Evolutionary conservation across 768 basidiomycete species (phyloP), one percentile per base, ranked within the genome.

Genomic region (Boletus speciosus): DNA sequence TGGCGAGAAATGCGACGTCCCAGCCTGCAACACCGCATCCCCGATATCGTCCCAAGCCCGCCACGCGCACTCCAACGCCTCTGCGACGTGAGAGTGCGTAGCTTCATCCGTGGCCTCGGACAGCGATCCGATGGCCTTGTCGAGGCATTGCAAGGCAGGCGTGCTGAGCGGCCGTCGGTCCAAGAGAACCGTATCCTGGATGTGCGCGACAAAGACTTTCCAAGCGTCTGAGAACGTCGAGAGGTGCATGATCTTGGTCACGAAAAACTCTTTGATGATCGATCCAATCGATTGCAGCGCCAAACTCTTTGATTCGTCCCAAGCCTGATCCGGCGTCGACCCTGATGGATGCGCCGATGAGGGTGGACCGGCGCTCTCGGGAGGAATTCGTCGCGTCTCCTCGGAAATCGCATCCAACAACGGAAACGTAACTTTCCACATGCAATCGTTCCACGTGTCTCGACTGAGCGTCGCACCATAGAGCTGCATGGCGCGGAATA

Each of bases 371-470:
- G 50, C 47, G 14, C 55, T 42, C 31, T 68, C 61, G 11, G 44
- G n/a, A 9, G 64, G 47, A 23, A 50, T 52, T 16, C 72, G 74
- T 37, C 81, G 80, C 29, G 84, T 83, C 54, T 83, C 80, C 23
- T 70, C 62, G 0, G 82, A 85, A 54, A 87, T 77, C 21, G 85
- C 76, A 46, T 91, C 87, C 54, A 97, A 71, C 4, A 98, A 75
- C 7, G 93, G 93, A 71, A 96, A 92, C 12, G 90, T 84, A 52
- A 98, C 81, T 66, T 86, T 85, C 88, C 91, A 93, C n/a, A 96
- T 77, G 55, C 93, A 93, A 49, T 90, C 83, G 39, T 88, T 83
- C 96, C 96, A 99, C 0, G 88, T 90, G 6, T 85, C 85, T 37
- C 80, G 66, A 62, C 86, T 89, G 47, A 99, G 75, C 0, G 87